Conservation (phyloP, 2,329 filamentous ascomycete genomes). For the Septoria linicola region DNA sequence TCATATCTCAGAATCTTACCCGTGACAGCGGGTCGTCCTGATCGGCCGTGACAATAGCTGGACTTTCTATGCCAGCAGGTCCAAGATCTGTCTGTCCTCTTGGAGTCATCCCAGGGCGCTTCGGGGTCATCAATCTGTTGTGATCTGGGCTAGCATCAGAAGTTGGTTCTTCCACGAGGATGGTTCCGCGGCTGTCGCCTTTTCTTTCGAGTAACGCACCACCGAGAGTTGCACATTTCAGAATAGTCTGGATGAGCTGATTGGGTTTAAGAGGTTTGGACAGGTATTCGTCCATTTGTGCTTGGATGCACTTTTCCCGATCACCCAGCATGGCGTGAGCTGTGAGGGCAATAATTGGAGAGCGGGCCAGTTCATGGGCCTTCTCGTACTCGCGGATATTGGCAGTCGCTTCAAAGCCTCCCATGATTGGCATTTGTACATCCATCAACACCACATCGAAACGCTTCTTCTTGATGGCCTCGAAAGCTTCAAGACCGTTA, state of each 20-base stretch:
- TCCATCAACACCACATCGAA: constrained; percentile 99
- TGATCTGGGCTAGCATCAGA: constrained; percentile 30
- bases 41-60: constrained; percentile 60
- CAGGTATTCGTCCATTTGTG: constrained; percentile 98
- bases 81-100: constrained; percentile 70
- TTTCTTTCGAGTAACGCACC: constrained; percentile 78
- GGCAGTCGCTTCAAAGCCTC: constrained; percentile 93
- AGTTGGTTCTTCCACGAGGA: constrained; percentile 29
- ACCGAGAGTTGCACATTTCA: constrained; percentile 92
- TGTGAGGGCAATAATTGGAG: constrained; percentile 93
- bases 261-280: constrained; percentile 97
- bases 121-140: constrained; percentile 29
- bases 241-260: constrained; percentile 94
- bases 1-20: constrained; percentile 43
- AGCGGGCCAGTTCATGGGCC: constrained; percentile 73
- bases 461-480: constrained; percentile 85
- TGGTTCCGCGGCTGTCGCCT: constrained; percentile 41
- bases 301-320: constrained; percentile 95
- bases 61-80: constrained; percentile 61
- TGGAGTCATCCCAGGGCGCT: constrained; percentile 57
- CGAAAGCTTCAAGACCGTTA: constrained; percentile 89
- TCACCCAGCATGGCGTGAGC: constrained; percentile 99
- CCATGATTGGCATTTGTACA: constrained; percentile 99
- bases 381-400: constrained; percentile 96
- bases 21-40: constrained; percentile 60